These are phyloP conservation scores for Backusella liffmaniae DNA, from an alignment of 192 early-diverging fungal genomes.

Conservation along the genomic window DNA sequence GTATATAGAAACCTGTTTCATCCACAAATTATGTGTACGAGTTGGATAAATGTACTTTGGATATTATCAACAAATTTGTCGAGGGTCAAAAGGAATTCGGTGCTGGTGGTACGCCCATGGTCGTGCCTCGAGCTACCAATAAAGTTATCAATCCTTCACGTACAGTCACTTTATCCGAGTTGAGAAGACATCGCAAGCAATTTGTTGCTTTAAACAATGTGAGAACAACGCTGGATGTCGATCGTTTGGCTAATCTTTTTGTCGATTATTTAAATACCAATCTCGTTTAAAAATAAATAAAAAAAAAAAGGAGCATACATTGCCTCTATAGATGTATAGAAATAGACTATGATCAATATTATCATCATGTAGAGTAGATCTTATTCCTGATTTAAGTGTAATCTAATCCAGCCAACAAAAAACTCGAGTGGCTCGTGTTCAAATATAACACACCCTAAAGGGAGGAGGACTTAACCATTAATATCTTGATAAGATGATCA, in stretches of 20 bases:
- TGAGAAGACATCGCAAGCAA: slow-evolving; percentile 78
- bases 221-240: slow-evolving; percentile 72
- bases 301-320: background rate
- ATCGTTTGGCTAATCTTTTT: slow-evolving; percentile 79
- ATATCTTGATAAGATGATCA: too few species aligned
- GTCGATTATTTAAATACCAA: slow-evolving; percentile 92
- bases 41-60: slow-evolving; percentile 79
- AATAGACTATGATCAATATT: background rate
- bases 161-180: slow-evolving; percentile 73
- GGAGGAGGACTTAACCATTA: too few species aligned
- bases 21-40: slow-evolving; percentile 92
- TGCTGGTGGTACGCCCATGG: slow-evolving; percentile 49
- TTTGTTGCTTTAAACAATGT: slow-evolving; percentile 89
- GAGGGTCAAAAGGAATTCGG: slow-evolving; percentile 73
- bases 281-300: slow-evolving; percentile 30
- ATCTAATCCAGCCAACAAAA: too few species aligned
- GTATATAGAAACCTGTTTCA: slow-evolving; percentile 72
- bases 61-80: slow-evolving; percentile 74
- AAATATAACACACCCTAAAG: too few species aligned
- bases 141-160: slow-evolving; percentile 69
- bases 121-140: slow-evolving; percentile 50
- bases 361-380: too few species aligned
- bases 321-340: background rate
- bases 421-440: too few species aligned
- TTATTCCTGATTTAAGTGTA: too few species aligned